Percentiles rank a stretch among this genome's conserved stretches.
Conservation (phyloP, 2,329 filamentous ascomycete genomes). For the Neopestalotiopsis rosae region DNA sequence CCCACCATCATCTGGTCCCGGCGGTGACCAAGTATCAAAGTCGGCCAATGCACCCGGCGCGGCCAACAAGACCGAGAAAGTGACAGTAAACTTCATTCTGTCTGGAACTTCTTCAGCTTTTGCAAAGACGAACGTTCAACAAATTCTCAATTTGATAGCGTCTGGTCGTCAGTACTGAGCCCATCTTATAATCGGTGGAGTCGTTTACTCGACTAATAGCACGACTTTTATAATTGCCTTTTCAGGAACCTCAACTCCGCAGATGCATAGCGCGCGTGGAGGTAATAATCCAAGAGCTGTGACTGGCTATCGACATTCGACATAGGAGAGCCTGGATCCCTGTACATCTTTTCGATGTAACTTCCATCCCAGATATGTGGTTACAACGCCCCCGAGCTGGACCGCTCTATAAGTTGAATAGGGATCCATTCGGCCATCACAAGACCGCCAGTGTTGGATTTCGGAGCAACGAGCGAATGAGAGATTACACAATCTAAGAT, state of each 20-base stretch:
- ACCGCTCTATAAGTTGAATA: not conserved
- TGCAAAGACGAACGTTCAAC: not conserved
- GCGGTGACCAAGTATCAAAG: conserved; percentile 1
- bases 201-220: not conserved
- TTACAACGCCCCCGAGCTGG: not conserved
- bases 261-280: conserved; percentile 1
- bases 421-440: not conserved
- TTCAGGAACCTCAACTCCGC: conserved; percentile 7
- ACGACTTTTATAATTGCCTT: conserved; percentile 1
- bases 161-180: not conserved
- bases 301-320: not conserved
- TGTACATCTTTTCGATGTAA: not conserved
- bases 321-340: not conserved
- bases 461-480: not conserved
- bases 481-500: not conserved
- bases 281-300: not conserved
- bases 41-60: not conserved
- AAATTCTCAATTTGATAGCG: not conserved
- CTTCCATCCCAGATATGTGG: not conserved
- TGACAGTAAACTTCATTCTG: not conserved
- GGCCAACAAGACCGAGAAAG: not conserved
- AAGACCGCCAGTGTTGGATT: not conserved
- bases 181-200: not conserved
- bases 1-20: conserved; percentile 11
- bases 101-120: not conserved